Conservation (phyloP, 2,329 filamentous ascomycete species). For the Phaeosphaeria sp. region DNA sequence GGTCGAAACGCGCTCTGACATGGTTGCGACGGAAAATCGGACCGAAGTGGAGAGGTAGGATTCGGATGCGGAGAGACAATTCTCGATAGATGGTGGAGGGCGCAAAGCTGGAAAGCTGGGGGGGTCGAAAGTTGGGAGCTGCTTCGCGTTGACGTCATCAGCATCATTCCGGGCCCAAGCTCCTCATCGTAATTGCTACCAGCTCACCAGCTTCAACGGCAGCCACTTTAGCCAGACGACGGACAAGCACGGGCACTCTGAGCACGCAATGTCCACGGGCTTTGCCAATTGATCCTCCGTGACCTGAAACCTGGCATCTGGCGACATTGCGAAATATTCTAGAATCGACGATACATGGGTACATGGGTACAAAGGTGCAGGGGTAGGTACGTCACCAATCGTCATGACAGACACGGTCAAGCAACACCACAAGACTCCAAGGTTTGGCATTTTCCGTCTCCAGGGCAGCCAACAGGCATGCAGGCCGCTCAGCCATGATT, state of each 20-base stretch:
- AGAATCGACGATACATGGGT: conserved; percentile 1
- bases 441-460: conserved; percentile 2
- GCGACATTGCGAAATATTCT: background rate
- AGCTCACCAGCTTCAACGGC: no score
- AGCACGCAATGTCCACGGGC: conserved; percentile 2
- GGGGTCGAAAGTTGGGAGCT: conserved; percentile 9
- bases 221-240: background rate
- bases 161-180: conserved; percentile 1
- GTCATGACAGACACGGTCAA: conserved; percentile 4
- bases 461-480: background rate
- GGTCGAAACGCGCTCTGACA: conserved; percentile 48
- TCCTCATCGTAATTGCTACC: no score
- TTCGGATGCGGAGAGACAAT: conserved; percentile 9
- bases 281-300: conserved; percentile 1
- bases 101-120: conserved; percentile 10
- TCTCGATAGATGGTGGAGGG: conserved; percentile 12
- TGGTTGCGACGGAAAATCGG: conserved; percentile 13
- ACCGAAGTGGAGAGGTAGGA: conserved; percentile 3
- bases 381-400: conserved; percentile 11
- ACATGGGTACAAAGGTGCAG: conserved; percentile 1
- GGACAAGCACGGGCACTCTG: background rate
- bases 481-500: conserved; percentile 1
- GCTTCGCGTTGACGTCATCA: conserved; percentile 19
- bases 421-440: conserved; percentile 2
- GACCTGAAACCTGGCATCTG: conserved; percentile 5